Conservation (phyloP, 1,284 basidiomycete species). For the Ceratobasidium sp. region DNA sequence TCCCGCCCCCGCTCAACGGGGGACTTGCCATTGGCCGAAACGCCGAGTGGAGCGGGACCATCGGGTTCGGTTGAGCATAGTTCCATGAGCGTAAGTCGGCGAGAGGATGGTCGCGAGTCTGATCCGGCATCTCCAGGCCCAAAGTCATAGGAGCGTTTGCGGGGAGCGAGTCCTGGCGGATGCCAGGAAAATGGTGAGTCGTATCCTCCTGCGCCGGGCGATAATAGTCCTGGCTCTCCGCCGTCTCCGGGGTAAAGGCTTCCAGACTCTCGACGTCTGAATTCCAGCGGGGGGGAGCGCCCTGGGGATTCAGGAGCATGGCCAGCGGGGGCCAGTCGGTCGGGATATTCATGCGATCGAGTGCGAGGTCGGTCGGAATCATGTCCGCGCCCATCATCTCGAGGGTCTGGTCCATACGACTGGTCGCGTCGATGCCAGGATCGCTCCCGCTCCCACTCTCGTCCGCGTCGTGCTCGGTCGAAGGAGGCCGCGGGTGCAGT, state of each 20-base stretch:
- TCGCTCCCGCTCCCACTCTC: conserved; percentile 38
- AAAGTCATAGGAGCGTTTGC: conserved; percentile 42
- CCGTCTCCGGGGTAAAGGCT: conserved; percentile 31
- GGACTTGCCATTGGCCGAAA: conserved; percentile 36
- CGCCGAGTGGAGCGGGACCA: conserved; percentile 18
- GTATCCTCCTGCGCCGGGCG: conserved; percentile 44
- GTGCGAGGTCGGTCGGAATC: conserved; percentile 1
- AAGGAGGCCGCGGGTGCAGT: conserved; percentile 38
- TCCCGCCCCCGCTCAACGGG: conserved; percentile 35
- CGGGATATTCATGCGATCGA: conserved; percentile 4
- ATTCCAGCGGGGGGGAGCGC: conserved; percentile 18
- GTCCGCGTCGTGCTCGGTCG: conserved; percentile 34
- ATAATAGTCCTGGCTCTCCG: conserved; percentile 24
- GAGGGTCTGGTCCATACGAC: conserved; percentile 20
- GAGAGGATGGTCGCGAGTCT: conserved; percentile 56
- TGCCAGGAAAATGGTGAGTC: conserved; percentile 82
- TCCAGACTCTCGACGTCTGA: conserved; percentile 30
- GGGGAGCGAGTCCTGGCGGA: conserved; percentile 63
- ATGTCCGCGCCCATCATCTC: not conserved
- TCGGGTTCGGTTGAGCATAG: conserved; percentile 57
- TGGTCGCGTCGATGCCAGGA: conserved; percentile 30
- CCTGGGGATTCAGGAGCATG: conserved; percentile 37
- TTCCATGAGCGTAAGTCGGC: conserved; percentile 81
- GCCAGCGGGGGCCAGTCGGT: conserved; percentile 30
- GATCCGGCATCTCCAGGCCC: conserved; percentile 41